A percentile compares a stretch with the other conserved stretches of the same genome.
These are phyloP conservation scores for Lanzia echinophila DNA, from an alignment of 2,329 filamentous ascomycete genomes.

Conservation along the genomic window DNA sequence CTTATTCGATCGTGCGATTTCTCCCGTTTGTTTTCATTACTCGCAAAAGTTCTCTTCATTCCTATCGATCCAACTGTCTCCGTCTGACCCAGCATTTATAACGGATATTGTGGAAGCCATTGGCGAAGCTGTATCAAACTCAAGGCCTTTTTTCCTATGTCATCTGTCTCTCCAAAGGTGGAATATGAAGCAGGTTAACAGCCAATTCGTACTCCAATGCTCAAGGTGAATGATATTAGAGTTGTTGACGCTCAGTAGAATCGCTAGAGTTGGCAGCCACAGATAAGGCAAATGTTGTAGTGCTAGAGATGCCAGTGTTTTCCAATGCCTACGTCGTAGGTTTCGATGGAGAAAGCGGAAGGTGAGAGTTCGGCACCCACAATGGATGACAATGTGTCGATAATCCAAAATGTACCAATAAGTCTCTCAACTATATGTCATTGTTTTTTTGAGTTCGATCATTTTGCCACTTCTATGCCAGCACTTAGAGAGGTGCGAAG, in stretches of 20 bases:
- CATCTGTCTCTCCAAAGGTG: neutral
- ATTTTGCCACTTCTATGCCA: neutral
- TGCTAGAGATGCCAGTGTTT: neutral
- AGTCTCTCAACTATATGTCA: neutral
- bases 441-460: neutral
- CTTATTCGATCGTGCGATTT: neutral
- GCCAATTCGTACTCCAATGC: neutral
- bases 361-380: neutral
- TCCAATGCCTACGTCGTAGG: too few relatives aligned
- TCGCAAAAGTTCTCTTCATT: neutral
- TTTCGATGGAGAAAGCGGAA: neutral
- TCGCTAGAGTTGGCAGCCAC: too few relatives aligned
- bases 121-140: neutral
- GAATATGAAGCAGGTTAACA: neutral
- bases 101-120: neutral
- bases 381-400: neutral
- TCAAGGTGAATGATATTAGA: neutral
- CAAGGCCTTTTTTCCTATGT: neutral
- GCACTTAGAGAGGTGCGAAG: neutral
- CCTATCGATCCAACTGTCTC: neutral
- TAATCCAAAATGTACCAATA: neutral
- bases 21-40: neutral
- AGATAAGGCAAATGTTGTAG: neutral
- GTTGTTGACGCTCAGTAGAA: too few relatives aligned
- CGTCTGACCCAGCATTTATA: neutral